Percentiles rank a stretch among this genome's conserved stretches.
Conservation (phyloP, 2,329 filamentous ascomycete genomes). For the Cladosporium phlei region DNA sequence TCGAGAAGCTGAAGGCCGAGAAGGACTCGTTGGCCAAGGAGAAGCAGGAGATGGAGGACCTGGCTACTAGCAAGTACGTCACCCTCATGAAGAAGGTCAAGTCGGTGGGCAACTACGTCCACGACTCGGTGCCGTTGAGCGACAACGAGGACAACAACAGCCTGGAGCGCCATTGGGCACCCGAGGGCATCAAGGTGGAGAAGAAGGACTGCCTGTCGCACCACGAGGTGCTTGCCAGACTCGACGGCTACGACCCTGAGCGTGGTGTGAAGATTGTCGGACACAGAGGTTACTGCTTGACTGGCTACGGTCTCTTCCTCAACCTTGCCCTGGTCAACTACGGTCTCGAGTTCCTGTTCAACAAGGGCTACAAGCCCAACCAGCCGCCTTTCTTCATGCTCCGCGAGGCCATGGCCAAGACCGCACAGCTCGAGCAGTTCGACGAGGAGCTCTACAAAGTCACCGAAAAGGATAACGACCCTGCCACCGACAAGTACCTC, state of each 20-base stretch:
- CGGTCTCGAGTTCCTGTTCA: slow-evolving; percentile 79
- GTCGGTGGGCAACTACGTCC: slow-evolving; percentile 85
- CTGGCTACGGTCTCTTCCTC: slow-evolving; percentile 81
- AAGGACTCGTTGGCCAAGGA: slow-evolving; percentile 74
- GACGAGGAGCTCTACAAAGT: slow-evolving; percentile 99
- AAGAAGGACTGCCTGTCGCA: slow-evolving; percentile 80
- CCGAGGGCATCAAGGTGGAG: slow-evolving; percentile 67
- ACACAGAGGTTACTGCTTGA: slow-evolving; percentile 89
- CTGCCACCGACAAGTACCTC: slow-evolving; percentile 75
- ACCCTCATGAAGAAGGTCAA: slow-evolving; percentile 72
- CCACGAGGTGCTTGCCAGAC: slow-evolving; percentile 82
- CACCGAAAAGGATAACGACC: slow-evolving; percentile 70
- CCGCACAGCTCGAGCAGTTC: slow-evolving; percentile 92
- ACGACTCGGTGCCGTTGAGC: slow-evolving; percentile 78
- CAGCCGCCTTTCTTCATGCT: slow-evolving; percentile 94
- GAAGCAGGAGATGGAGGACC: slow-evolving; percentile 73
- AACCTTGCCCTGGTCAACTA: slow-evolving; percentile 95
- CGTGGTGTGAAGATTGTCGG: slow-evolving; percentile 91
- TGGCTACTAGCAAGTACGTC: slow-evolving; percentile 69
- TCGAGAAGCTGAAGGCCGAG: slow-evolving; percentile 71
- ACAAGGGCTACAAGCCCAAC: slow-evolving; percentile 54
- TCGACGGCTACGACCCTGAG: slow-evolving; percentile 90
- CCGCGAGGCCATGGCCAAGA: slow-evolving; percentile 95
- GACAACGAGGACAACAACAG: slow-evolving; percentile 82
- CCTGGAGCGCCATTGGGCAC: slow-evolving; percentile 72